Evolutionary conservation across 164 flowering plant species (phyloP), one percentile per base, ranked within the genome.

Genomic region (Piper longum): DNA sequence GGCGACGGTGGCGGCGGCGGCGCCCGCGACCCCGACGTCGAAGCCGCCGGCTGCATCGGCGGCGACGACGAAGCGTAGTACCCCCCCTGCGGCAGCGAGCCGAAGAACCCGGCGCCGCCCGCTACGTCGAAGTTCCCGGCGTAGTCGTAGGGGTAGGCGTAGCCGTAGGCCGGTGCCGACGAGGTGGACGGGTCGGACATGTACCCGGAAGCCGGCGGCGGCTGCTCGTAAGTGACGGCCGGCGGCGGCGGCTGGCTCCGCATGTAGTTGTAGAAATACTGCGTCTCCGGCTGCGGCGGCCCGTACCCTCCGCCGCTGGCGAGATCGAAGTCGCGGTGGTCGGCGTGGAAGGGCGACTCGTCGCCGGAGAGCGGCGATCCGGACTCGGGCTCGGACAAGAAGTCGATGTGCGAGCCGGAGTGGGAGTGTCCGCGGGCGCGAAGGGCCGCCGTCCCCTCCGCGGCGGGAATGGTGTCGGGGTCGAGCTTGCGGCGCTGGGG

Each of bases 1-100:
- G 96, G 96, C 7, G 98, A 69, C 0, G 98, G 96, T 7, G 92
- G 96, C 11, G 96, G 92, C 9, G 97, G 99, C 3, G 89, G 81
- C 2, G 75, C 78, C 56, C 81, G 79, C 26, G 89, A 83, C 41
- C 81, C 69, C 0, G 96, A 81, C 2, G 83, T 67, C 11, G 39
- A 43, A 14, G 60, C 52, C 3, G 61, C 41, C 44, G 13, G 54
- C 60, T 62, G 65, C 40, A 62, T 14, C 12, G 59, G 19, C n/a
- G 76, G 17, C 3, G 77, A 62, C 2, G 77, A 58, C 36, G 72
- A 58, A 57, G 74, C 65, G 16, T 66, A 18, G 16, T 64, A 41
- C 4, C 63, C 59, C 41, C 52, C 65, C 48, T n/a, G 55, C 5
- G 67, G 64, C 41, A 63, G 62, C 8, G 63, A 60, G 19, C 79